Evolutionary conservation across 306 rosid species (phyloP).

Genomic region (Cucurbita pepo): DNA sequence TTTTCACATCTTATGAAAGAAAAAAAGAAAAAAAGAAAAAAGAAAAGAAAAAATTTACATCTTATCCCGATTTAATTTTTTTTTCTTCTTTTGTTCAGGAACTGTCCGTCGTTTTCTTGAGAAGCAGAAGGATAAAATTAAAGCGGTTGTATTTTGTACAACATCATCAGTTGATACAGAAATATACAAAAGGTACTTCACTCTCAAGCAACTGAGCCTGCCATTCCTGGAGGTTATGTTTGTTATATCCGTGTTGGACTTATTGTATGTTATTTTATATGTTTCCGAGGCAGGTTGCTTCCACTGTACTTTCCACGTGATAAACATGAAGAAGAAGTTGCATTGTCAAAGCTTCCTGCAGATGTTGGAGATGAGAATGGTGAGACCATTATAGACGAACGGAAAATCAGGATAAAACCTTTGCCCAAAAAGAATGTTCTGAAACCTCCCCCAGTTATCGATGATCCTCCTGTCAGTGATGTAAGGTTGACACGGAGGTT

Average conservation of each 20-base stretch:
- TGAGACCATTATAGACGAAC: slow-evolving; percentile 82
- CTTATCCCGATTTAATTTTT: neutral
- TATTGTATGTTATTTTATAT: neutral
- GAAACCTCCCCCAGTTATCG: slow-evolving; percentile 35
- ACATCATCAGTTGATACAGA: slow-evolving; percentile 71
- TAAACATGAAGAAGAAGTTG: slow-evolving; percentile 86
- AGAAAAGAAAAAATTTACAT: neutral
- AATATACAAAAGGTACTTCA: slow-evolving; percentile 71
- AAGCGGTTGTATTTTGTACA: slow-evolving; percentile 88
- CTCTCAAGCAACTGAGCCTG: neutral
- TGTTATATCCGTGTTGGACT: neutral
- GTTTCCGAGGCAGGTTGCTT: slow-evolving; percentile 48
- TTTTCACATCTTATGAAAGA: neutral
- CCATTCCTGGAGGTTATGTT: neutral
- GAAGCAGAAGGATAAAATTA: slow-evolving; percentile 73
- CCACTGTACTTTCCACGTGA: slow-evolving; percentile 97
- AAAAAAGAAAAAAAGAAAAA: neutral
- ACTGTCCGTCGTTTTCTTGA: slow-evolving; percentile 88
- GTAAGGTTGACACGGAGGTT: slow-evolving; percentile 61
- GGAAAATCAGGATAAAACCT: slow-evolving; percentile 90
- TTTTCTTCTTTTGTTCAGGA: slow-evolving; percentile 36
- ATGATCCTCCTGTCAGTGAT: slow-evolving; percentile 65
- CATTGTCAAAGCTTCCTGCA: slow-evolving; percentile 78
- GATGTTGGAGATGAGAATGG: slow-evolving; percentile 99
- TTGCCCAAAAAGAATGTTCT: slow-evolving; percentile 54